These are phyloP conservation scores for Aspergillus steynii DNA, from an alignment of 495 filamentous ascomycete species.

Conservation along the genomic window DNA sequence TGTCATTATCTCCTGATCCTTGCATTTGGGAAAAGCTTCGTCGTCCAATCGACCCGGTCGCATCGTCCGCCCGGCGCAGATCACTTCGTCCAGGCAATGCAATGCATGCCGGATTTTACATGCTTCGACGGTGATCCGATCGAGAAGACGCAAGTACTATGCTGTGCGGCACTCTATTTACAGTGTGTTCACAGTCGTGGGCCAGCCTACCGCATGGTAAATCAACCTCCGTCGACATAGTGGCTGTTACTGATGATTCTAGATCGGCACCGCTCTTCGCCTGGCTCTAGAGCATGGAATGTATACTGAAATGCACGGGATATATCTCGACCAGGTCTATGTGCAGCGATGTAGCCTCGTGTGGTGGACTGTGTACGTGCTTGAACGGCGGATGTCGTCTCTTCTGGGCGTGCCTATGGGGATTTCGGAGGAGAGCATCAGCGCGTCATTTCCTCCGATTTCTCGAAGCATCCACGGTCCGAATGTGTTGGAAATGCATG, in stretches of 20 bases:
- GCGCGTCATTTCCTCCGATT: neutral
- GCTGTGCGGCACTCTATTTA: conserved; percentile 6
- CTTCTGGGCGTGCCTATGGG: conserved; percentile 2
- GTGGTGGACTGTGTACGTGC: conserved; percentile 6
- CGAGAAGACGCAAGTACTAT: conserved; percentile 2
- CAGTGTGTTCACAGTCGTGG: neutral
- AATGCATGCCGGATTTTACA: conserved; percentile 6
- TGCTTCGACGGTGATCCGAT: conserved; percentile 5
- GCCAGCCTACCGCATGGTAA: conserved; percentile 2
- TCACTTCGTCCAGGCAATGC: conserved; percentile 1
- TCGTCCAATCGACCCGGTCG: neutral
- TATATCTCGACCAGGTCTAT: conserved; percentile 1
- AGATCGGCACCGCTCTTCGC: conserved; percentile 1
- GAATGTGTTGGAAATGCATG: too few relatives aligned
- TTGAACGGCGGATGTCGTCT: conserved; percentile 9
- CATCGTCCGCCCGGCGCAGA: neutral
- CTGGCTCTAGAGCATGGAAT: conserved; percentile 3
- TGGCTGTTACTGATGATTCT: neutral
- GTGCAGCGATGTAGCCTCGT: conserved; percentile 1
- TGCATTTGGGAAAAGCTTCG: conserved; percentile 3
- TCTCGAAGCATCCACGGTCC: too few relatives aligned
- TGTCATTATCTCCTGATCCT: conserved; percentile 5
- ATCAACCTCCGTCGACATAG: neutral
- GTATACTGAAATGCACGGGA: conserved; percentile 4
- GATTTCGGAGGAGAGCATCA: conserved; percentile 8